Conservation (phyloP, 768 basidiomycete genomes). For the Lactarius hatsudake region DNA sequence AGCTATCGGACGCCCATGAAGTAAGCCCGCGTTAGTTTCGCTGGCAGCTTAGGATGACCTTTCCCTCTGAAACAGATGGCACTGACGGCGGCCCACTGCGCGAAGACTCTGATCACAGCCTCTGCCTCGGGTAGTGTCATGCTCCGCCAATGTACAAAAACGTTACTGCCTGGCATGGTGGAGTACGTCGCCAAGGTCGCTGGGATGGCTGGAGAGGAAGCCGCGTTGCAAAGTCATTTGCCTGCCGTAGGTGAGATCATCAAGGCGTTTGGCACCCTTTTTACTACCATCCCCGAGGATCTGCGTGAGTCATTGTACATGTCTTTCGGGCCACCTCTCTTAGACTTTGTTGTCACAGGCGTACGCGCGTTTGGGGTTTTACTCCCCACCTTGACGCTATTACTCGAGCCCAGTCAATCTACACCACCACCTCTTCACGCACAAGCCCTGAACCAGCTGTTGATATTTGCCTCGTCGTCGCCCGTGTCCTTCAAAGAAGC, state of each 20-base stretch:
- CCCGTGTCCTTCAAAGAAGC: conserved; percentile 28
- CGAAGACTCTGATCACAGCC: conserved; percentile 76
- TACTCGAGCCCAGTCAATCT: conserved; percentile 22
- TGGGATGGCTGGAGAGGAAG: conserved; percentile 55
- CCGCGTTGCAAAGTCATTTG: conserved; percentile 52
- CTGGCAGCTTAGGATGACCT: neutral
- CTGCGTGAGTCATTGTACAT: conserved; percentile 20
- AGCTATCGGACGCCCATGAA: conserved; percentile 65
- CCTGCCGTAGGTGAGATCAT: conserved; percentile 74
- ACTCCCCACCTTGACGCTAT: conserved; percentile 25
- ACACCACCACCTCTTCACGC: conserved; percentile 24
- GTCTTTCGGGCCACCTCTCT: neutral
- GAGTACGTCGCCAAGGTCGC: conserved; percentile 73
- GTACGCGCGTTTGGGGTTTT: conserved; percentile 24
- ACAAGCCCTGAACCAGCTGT: conserved; percentile 24
- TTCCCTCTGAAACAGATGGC: conserved; percentile 50
- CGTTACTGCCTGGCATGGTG: conserved; percentile 80
- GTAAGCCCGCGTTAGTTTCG: conserved; percentile 39
- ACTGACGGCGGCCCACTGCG: conserved; percentile 86
- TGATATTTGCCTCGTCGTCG: conserved; percentile 27
- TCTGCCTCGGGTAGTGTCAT: conserved; percentile 62
- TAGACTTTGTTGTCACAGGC: conserved; percentile 8
- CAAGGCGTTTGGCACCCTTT: conserved; percentile 58
- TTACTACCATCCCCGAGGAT: conserved; percentile 22
- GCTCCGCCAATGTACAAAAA: conserved; percentile 66